Conservation (phyloP, 495 filamentous ascomycete genomes). For the Trichoderma reesei region DNA sequence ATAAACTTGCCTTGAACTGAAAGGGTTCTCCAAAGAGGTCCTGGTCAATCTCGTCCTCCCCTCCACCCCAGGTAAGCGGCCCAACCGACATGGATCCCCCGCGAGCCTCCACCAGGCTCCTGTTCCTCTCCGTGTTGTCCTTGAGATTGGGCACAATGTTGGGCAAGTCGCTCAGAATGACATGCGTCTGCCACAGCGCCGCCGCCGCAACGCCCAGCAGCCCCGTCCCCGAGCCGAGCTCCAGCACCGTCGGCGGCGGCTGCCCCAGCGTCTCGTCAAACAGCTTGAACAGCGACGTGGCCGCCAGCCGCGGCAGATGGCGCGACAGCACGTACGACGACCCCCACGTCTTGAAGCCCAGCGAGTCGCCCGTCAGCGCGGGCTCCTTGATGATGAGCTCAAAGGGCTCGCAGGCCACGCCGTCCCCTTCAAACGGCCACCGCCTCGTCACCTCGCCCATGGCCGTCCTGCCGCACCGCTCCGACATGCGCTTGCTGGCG, state of each 20-base stretch:
- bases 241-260: constrained; percentile 31
- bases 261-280: constrained; percentile 14
- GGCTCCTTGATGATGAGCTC: constrained; percentile 73
- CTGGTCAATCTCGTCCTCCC: constrained; percentile 21
- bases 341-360: constrained; percentile 90
- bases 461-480: constrained; percentile 73
- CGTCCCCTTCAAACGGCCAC: constrained; percentile 49
- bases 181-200: constrained; percentile 29
- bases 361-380: constrained; percentile 71
- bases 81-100: constrained; percentile 27
- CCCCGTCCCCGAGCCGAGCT: constrained; percentile 57
- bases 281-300: constrained; percentile 28
- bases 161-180: constrained; percentile 39
- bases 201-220: constrained; percentile 47
- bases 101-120: constrained; percentile 18
- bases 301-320: constrained; percentile 44
- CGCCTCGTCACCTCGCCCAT: constrained; percentile 69
- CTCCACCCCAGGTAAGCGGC: constrained; percentile 33
- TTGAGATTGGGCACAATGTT: constrained; percentile 34
- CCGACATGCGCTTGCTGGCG: constrained; percentile 66
- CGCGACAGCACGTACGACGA: constrained; percentile 79
- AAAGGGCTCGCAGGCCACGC: constrained; percentile 23
- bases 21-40: constrained; percentile 23
- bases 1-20: constrained; percentile 28
- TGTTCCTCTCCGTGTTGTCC: constrained; percentile 31